phyloP scores from a whole-genome alignment of 805 yeast genomes.

The Candida argentea region DNA sequence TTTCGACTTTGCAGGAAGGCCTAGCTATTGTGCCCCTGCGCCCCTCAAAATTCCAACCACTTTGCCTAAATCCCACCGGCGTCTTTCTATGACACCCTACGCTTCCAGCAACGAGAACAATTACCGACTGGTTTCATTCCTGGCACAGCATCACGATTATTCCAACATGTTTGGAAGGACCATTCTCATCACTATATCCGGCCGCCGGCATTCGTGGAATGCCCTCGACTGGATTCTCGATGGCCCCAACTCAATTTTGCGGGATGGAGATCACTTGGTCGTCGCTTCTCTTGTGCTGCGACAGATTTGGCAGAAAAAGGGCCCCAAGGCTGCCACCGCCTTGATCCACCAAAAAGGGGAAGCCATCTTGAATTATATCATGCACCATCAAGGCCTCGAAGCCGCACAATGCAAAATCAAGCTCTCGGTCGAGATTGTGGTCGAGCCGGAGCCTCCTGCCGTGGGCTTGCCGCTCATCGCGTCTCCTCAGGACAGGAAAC shows the following conservation, averaged over 20 bases:
- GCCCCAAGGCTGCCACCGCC: constrained; percentile 6
- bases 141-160: constrained; percentile 34
- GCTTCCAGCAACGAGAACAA: constrained; percentile 19
- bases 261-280: constrained; percentile 29
- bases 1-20: constrained; percentile 30
- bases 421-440: constrained; percentile 30
- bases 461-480: not conserved
- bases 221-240: constrained; percentile 28
- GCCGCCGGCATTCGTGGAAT: constrained; percentile 36
- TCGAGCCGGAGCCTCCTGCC: constrained; percentile 7
- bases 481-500: too few species aligned
- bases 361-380: constrained; percentile 11
- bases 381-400: constrained; percentile 8
- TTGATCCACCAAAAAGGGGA: constrained; percentile 13
- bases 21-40: constrained; percentile 12
- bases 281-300: constrained; percentile 25
- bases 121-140: constrained; percentile 28
- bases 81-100: constrained; percentile 4
- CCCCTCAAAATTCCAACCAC: not conserved
- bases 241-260: constrained; percentile 12
- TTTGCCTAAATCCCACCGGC: not conserved
- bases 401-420: constrained; percentile 17
- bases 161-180: constrained; percentile 15
- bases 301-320: constrained; percentile 10
- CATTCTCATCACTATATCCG: constrained; percentile 26